Conservation (phyloP, 2,329 filamentous ascomycete species). For the Talaromyces sp. region DNA sequence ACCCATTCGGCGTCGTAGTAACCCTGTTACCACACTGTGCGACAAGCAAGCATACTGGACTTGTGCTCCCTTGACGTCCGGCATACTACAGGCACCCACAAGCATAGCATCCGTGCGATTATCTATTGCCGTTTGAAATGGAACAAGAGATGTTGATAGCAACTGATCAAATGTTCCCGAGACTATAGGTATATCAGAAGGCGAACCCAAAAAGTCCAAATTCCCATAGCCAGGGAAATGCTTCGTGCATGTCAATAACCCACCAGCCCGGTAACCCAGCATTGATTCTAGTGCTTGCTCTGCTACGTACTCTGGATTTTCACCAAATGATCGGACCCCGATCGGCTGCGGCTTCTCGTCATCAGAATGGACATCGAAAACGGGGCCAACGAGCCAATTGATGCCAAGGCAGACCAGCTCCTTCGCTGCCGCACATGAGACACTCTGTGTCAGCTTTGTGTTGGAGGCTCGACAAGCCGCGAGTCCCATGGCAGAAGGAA, state of each 20-base stretch:
- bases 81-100: constrained; percentile 9
- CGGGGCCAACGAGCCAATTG: constrained; percentile 10
- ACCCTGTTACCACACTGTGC: constrained; percentile 5
- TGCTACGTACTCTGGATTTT: constrained; percentile 8
- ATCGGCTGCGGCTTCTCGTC: constrained; percentile 9
- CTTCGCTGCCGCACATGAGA: constrained; percentile 6
- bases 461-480: constrained; percentile 6
- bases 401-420: constrained; percentile 8
- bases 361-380: constrained; percentile 9
- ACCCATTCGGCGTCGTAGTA: constrained; percentile 8
- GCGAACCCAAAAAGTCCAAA: constrained; percentile 9
- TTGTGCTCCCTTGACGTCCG: constrained; percentile 7
- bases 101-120: constrained; percentile 6
- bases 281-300: constrained; percentile 8
- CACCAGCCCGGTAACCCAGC: constrained; percentile 8
- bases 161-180: constrained; percentile 10
- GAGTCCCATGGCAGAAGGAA: constrained; percentile 9
- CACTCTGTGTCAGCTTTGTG: constrained; percentile 1
- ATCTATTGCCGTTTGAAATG: constrained; percentile 9
- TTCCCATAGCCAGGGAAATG: constrained; percentile 10
- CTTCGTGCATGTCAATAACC: constrained; percentile 7
- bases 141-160: constrained; percentile 6
- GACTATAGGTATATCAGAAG: constrained; percentile 9
- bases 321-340: constrained; percentile 10
- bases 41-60: constrained; percentile 8